Conservation (phyloP, 2,329 filamentous ascomycete genomes). For the Gaeumannomyces sp. region DNA sequence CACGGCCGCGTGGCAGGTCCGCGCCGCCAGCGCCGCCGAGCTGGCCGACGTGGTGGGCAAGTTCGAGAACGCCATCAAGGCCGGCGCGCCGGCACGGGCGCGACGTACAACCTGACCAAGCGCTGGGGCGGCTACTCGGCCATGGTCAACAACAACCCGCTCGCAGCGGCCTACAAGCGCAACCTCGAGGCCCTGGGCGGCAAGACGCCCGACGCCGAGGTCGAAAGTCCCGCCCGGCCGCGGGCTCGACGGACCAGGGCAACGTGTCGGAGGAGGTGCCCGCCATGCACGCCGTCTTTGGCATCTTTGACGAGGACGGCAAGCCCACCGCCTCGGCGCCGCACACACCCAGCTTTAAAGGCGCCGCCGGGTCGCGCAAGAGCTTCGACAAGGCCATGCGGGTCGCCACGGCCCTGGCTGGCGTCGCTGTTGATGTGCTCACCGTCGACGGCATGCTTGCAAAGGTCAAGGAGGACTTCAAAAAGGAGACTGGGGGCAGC, state of each 20-base stretch:
- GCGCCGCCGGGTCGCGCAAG: conserved; percentile 39
- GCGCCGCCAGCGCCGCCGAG: conserved; percentile 34
- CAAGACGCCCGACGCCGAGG: conserved; percentile 28
- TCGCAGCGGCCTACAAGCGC: conserved; percentile 18
- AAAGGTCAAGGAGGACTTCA: conserved; percentile 34
- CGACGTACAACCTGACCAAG: conserved; percentile 30
- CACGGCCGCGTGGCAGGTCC: conserved; percentile 52
- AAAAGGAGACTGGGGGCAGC: conserved; percentile 20
- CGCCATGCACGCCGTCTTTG: conserved; percentile 45
- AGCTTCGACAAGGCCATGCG: conserved; percentile 40
- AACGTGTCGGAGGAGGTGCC: conserved; percentile 53
- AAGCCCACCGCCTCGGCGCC: conserved; percentile 38
- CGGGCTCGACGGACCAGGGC: conserved; percentile 54
- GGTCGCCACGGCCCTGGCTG: conserved; percentile 41
- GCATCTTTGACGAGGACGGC: conserved; percentile 48
- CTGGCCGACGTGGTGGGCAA: conserved; percentile 20
- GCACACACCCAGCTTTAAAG: conserved; percentile 47
- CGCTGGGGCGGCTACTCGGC: conserved; percentile 25
- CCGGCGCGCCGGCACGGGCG: conserved; percentile 27
- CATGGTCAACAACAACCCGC: conserved; percentile 24
- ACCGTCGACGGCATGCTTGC: conserved; percentile 33
- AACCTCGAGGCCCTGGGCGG: conserved; percentile 6
- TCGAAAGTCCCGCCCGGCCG: conserved; percentile 36
- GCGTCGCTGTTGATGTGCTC: conserved; percentile 41
- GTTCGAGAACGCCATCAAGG: conserved; percentile 24